phyloP scores from a whole-genome alignment of 768 basidiomycete genomes.

The Boletellus ananiceps region DNA sequence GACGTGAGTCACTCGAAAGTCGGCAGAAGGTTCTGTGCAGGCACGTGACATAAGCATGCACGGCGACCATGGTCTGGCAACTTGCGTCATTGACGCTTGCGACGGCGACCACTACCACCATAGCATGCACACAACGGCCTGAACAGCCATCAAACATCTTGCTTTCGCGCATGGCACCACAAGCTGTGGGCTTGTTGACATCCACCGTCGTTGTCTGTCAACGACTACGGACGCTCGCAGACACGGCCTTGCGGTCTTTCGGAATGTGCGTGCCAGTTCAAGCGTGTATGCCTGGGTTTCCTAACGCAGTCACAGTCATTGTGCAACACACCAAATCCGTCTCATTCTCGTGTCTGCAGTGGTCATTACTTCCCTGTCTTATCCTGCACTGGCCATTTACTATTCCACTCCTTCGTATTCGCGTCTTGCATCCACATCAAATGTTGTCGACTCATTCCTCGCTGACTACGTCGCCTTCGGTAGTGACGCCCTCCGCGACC shows the following conservation, averaged over 20 bases:
- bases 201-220: conserved; percentile 22
- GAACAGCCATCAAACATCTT: conserved; percentile 7
- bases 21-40: background rate
- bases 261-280: conserved; percentile 60
- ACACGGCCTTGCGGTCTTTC: conserved; percentile 62
- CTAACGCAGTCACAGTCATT: conserved; percentile 52
- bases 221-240: conserved; percentile 37
- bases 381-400: conserved; percentile 85
- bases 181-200: conserved; percentile 14
- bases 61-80: background rate
- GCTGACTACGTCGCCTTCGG: conserved; percentile 50
- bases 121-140: conserved; percentile 17
- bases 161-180: conserved; percentile 23
- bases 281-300: background rate
- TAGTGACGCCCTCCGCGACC: conserved; percentile 54
- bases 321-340: conserved; percentile 85
- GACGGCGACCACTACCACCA: conserved; percentile 1
- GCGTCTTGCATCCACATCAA: conserved; percentile 46
- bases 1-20: background rate
- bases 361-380: conserved; percentile 85
- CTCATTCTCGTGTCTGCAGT: conserved; percentile 84
- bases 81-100: background rate
- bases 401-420: conserved; percentile 67
- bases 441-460: conserved; percentile 60
- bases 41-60: conserved; percentile 15